Evolutionary conservation across 345 rosid genomes (phyloP).

Genomic region (Cardamine occulta): DNA sequence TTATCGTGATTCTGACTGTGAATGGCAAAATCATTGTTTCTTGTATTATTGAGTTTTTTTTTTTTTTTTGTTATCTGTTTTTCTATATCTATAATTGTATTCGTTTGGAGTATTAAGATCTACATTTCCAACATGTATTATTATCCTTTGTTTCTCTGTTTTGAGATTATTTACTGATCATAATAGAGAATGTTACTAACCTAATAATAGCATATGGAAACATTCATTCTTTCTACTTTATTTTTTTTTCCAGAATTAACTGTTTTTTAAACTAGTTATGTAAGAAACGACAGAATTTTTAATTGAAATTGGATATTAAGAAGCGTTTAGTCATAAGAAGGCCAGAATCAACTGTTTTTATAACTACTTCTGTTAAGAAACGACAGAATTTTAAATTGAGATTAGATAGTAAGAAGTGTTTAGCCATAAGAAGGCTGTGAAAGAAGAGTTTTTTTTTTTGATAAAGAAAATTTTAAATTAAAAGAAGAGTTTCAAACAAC

Average conservation of each 20-base stretch:
- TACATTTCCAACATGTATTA: constrained; percentile 1
- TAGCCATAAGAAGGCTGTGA: neutral
- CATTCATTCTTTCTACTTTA: neutral
- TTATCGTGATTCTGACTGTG: constrained; percentile 32
- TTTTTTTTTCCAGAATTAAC: neutral
- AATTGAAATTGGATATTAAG: neutral
- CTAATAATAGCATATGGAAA: constrained; percentile 8
- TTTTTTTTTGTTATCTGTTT: neutral
- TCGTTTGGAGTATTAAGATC: constrained; percentile 6
- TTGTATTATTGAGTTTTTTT: constrained; percentile 23
- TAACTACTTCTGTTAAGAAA: neutral
- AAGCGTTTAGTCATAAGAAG: neutral
- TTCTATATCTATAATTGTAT: neutral
- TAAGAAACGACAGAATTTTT: neutral
- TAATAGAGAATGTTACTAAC: constrained; percentile 19
- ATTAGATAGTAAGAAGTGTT: neutral
- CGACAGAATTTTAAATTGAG: neutral
- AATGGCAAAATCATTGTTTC: constrained; percentile 38
- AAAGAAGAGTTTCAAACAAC: neutral
- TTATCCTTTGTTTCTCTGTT: neutral
- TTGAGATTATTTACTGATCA: neutral
- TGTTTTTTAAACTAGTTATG: neutral
- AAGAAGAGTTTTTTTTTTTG: too few species aligned
- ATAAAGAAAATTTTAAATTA: too few species aligned
- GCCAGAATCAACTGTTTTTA: neutral